These are phyloP conservation scores for Sporisorium iseilematis-ciliati DNA, from an alignment of 1,284 basidiomycete species.

Conservation along the genomic window DNA sequence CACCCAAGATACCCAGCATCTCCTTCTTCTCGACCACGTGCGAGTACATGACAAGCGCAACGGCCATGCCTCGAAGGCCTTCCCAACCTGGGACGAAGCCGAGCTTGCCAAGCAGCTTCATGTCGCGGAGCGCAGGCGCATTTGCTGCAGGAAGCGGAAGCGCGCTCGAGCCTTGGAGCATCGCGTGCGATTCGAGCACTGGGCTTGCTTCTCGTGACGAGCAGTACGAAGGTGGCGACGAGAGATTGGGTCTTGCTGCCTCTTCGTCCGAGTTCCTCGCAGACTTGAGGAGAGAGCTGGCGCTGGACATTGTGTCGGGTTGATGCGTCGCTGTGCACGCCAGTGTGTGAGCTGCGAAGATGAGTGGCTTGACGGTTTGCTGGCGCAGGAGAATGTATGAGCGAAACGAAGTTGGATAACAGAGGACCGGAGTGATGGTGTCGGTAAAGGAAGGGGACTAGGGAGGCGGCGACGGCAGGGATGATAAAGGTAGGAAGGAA, in stretches of 20 bases:
- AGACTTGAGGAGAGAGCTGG: slow-evolving; percentile 6
- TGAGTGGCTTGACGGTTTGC: not conserved
- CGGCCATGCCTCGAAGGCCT: slow-evolving; percentile 32
- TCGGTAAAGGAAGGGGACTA: not conserved
- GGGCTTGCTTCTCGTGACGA: slow-evolving; percentile 26
- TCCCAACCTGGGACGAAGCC: slow-evolving; percentile 45
- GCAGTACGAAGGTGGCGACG: slow-evolving; percentile 20
- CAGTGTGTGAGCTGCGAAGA: not conserved
- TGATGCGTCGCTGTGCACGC: not conserved
- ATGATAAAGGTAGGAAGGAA: not conserved
- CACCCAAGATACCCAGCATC: slow-evolving; percentile 39
- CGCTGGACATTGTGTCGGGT: slow-evolving; percentile 7
- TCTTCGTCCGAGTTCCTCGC: slow-evolving; percentile 16
- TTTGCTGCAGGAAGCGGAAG: slow-evolving; percentile 17
- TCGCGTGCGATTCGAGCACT: not conserved
- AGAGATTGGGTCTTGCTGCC: slow-evolving; percentile 3
- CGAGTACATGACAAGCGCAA: slow-evolving; percentile 26
- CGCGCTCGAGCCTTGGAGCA: slow-evolving; percentile 14
- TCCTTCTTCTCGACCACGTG: slow-evolving; percentile 32
- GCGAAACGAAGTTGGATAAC: not conserved
- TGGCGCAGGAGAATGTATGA: not conserved
- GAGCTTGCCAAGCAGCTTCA: slow-evolving; percentile 27
- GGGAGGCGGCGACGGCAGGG: not conserved
- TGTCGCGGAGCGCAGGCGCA: not conserved
- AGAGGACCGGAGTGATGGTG: not conserved